phyloP scores from a whole-genome alignment of 352 stramenopile genomes.

The Pythium periplocum region DNA sequence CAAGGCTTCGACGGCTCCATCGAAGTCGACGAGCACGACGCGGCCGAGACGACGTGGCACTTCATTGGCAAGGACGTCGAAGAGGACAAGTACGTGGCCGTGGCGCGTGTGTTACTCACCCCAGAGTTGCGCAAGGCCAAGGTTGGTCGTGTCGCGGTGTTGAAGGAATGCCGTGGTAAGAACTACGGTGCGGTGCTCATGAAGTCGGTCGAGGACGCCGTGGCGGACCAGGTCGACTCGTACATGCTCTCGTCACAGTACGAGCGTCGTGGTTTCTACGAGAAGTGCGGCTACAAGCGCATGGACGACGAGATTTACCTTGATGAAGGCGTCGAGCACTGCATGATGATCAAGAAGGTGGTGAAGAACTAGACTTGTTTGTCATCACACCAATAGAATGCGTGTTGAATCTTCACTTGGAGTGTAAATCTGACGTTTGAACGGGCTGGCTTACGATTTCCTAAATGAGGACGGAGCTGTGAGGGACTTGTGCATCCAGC shows the following conservation, averaged over 20 bases:
- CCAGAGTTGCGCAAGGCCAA: conserved; percentile 28
- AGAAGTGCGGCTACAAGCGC: conserved; percentile 57
- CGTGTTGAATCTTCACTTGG: too few species aligned
- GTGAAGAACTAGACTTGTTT: background rate
- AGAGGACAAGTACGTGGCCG: conserved; percentile 46
- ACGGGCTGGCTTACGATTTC: background rate
- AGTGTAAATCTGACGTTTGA: background rate
- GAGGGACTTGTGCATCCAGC: background rate
- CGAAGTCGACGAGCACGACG: conserved; percentile 43
- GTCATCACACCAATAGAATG: background rate
- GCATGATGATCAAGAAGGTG: background rate
- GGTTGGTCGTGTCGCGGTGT: conserved; percentile 52
- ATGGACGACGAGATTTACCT: conserved; percentile 45
- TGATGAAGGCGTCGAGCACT: conserved; percentile 52
- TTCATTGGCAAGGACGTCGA: conserved; percentile 54
- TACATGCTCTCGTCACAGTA: conserved; percentile 44
- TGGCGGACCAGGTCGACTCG: conserved; percentile 24
- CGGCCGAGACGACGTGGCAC: conserved; percentile 36
- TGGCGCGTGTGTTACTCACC: conserved; percentile 38
- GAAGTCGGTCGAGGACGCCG: conserved; percentile 23
- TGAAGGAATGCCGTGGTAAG: conserved; percentile 50
- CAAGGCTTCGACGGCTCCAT: conserved; percentile 30
- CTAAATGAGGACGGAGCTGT: background rate
- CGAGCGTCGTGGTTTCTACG: conserved; percentile 58
- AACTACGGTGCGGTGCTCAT: conserved; percentile 41